These are phyloP conservation scores for Boletellus deceptivus DNA, from an alignment of 1,284 basidiomycete species.

Conservation along the genomic window DNA sequence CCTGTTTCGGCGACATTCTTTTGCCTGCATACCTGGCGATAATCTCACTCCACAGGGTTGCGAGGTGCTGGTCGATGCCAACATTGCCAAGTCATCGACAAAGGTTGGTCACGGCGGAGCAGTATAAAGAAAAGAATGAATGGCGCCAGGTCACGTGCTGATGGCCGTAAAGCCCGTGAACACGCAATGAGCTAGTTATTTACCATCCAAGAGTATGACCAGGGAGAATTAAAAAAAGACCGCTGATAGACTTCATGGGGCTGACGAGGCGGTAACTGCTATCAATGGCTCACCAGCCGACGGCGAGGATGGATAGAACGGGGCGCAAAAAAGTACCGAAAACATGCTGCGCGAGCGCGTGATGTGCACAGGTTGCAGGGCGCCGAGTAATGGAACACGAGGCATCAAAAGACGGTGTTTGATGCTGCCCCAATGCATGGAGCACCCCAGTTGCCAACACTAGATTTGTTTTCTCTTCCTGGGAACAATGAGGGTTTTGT, in stretches of 20 bases:
- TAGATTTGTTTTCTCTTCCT: not conserved
- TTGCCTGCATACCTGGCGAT: not conserved
- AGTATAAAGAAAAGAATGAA: not conserved
- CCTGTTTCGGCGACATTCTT: not conserved
- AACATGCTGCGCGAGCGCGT: not conserved
- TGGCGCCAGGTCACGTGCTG: not conserved
- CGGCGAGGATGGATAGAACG: not conserved
- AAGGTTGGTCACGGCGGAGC: not conserved
- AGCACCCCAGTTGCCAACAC: not conserved
- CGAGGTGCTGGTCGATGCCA: not conserved
- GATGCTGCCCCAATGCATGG: not conserved
- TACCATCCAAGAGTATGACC: not conserved
- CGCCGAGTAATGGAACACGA: not conserved
- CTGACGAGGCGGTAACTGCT: not conserved
- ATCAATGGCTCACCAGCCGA: slow-evolving; percentile 1
- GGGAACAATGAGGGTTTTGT: not conserved
- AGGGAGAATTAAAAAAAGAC: not conserved
- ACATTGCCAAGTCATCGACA: not conserved
- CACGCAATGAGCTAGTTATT: not conserved
- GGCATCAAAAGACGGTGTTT: slow-evolving; percentile 2
- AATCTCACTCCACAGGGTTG: not conserved
- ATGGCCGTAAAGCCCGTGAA: slow-evolving; percentile 5
- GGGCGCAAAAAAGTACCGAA: not conserved
- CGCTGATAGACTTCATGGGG: not conserved
- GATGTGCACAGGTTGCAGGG: not conserved